Evolutionary conservation across 2,329 filamentous ascomycete species (phyloP).

Genomic region (Phyllosticta citriasiana): DNA sequence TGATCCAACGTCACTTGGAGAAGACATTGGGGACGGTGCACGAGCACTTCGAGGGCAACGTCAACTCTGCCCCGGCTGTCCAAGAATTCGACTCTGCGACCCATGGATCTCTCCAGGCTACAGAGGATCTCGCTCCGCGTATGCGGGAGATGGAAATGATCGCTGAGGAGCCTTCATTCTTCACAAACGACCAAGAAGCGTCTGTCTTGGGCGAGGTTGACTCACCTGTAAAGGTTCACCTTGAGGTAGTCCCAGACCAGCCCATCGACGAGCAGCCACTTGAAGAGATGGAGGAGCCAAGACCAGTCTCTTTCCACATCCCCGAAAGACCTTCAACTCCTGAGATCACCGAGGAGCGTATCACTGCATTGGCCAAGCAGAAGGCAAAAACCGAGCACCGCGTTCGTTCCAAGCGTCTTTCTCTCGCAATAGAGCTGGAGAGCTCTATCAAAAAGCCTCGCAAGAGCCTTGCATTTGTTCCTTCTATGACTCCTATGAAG

Average conservation of each 20-base stretch:
- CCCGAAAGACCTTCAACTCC: constrained; percentile 5
- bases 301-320: neutral
- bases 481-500: constrained; percentile 12
- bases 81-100: neutral
- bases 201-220: neutral
- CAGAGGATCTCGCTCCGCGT: neutral
- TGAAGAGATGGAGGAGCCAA: neutral
- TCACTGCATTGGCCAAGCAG: neutral
- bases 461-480: constrained; percentile 8
- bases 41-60: neutral
- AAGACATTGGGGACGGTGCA: neutral
- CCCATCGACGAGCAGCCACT: neutral
- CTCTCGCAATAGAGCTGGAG: constrained; percentile 7
- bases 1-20: neutral
- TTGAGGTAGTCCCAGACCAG: neutral
- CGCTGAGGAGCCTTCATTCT: neutral
- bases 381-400: constrained; percentile 9
- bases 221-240: neutral
- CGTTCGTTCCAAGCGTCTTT: constrained; percentile 4
- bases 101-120: neutral
- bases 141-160: neutral
- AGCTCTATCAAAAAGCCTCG: constrained; percentile 8
- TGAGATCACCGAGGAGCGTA: neutral
- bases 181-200: neutral
- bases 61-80: neutral